Evolutionary conservation across 1,284 basidiomycete species (phyloP), one percentile per base, ranked within the genome.

Genomic region (Kwoniella shivajii): DNA sequence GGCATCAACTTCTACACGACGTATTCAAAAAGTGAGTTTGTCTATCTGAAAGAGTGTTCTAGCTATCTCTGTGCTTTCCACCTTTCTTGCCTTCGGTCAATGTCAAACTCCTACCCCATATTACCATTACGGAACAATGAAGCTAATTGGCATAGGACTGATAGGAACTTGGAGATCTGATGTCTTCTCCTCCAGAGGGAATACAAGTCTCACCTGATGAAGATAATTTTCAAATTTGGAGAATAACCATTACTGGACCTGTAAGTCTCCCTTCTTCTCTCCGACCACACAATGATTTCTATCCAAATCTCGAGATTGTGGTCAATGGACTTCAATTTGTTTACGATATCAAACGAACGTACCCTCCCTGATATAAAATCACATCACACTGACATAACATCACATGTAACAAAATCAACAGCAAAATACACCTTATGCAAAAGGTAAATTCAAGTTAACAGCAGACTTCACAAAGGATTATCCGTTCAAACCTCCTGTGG

Each of bases 401-500:
- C 37, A 13, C 37, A 9, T 38, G 6, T 14, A 26, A 18, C 11
- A n/a, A 18, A 13, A 43, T 24, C 14, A n/a, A 18, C 63, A 92
- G 89, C 71, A 84, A 53, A 85, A 86, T 56, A 88, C 88, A 37
- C 90, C 91, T 0, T 95, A 93, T 82, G 88, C 86, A 72, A 85
- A 85, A 54, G 92, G 92, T 48, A 89, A 83, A 1, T 95, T 92
- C 78, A 81, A 83, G 59, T 88, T 92, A 75, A 85, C 80, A 41
- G 77, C 93, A 26, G 80, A 82, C 27, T 83, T 92, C 45, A 87
- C 89, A 1, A 72, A 83, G 20, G 88, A 87, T 74, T 95, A 88
- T 69, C 92, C 92, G 0, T 96, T 95, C 86, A 93, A 94, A 76
- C 85, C 90, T 2, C 90, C 90, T 37, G 82, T 82, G 47, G 90